These are phyloP conservation scores for Aspergillus novofumigatus DNA, from an alignment of 2,329 filamentous ascomycete genomes.

Conservation along the genomic window DNA sequence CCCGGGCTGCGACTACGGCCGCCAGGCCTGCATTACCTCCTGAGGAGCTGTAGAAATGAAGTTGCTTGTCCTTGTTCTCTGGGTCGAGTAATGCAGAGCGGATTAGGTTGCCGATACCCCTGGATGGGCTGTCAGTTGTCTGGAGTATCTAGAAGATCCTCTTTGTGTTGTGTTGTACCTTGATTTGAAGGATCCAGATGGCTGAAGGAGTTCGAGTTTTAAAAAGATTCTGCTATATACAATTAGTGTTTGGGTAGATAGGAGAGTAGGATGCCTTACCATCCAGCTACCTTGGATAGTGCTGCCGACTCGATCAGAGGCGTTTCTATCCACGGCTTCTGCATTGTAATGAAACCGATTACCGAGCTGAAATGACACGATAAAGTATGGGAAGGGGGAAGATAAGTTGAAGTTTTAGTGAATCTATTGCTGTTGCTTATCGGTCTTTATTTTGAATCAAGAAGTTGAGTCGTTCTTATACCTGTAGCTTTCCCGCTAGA, in stretches of 20 bases:
- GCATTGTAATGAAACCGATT: not conserved
- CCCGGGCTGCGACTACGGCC: conserved; percentile 65
- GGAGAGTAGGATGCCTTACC: conserved; percentile 20
- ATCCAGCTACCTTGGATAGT: conserved; percentile 37
- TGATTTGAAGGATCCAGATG: conserved; percentile 78
- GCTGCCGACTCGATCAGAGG: conserved; percentile 35
- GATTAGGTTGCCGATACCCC: conserved; percentile 37
- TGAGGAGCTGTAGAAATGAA: conserved; percentile 71
- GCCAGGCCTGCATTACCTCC: conserved; percentile 81
- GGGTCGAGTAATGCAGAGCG: conserved; percentile 22
- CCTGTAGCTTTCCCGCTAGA: not conserved
- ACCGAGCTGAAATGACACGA: not conserved
- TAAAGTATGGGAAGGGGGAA: not conserved
- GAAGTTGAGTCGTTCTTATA: not conserved
- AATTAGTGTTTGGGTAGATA: not conserved
- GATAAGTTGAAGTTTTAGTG: not conserved
- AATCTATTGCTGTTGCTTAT: not conserved
- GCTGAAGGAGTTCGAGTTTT: conserved; percentile 77
- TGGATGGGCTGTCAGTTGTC: conserved; percentile 8
- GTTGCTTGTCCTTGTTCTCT: conserved; percentile 28
- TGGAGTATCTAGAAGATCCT: not conserved
- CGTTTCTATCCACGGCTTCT: conserved; percentile 38
- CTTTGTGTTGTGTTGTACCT: conserved; percentile 34
- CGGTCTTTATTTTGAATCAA: not conserved
- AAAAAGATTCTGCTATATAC: conserved; percentile 64